A percentile compares a stretch with the other conserved stretches of the same genome.
These are phyloP conservation scores for Carex pumila DNA, from an alignment of 176 grass and related monocot genomes.

Conservation along the genomic window DNA sequence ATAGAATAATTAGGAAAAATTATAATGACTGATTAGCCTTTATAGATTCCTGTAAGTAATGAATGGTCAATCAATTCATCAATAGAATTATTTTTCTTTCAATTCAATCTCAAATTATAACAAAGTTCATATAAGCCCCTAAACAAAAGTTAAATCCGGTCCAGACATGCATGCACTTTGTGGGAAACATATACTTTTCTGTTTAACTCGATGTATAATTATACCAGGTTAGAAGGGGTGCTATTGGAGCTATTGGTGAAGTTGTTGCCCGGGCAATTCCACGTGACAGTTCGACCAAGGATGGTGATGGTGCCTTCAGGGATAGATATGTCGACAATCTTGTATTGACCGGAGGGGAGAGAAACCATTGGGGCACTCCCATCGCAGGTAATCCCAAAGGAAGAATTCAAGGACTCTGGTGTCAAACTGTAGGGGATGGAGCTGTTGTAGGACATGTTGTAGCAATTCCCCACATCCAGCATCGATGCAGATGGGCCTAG, in stretches of 20 bases:
- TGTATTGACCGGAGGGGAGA: not conserved
- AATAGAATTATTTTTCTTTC: not conserved
- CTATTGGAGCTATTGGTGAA: not conserved
- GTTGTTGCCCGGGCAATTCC: not conserved
- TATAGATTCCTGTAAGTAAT: too few relatives aligned
- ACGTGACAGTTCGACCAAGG: not conserved
- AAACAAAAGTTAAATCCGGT: not conserved
- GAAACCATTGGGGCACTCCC: not conserved
- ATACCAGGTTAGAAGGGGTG: not conserved
- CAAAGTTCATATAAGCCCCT: not conserved
- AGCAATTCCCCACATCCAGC: not conserved
- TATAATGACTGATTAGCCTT: too few relatives aligned
- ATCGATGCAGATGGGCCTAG: not conserved
- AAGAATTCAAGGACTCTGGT: not conserved
- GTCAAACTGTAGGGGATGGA: constrained; percentile 21
- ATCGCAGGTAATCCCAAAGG: constrained; percentile 21
- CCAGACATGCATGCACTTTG: not conserved
- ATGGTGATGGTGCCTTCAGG: constrained; percentile 31
- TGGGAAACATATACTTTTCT: not conserved
- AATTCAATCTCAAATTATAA: too few relatives aligned
- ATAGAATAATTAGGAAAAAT: too few relatives aligned
- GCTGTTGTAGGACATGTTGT: too few relatives aligned
- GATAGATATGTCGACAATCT: constrained; percentile 32
- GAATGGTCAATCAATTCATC: not conserved
- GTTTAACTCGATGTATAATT: not conserved